Base-by-base conservation (phyloP, 192 early-diverging fungal species). In the Coemansia sp. region DNA sequence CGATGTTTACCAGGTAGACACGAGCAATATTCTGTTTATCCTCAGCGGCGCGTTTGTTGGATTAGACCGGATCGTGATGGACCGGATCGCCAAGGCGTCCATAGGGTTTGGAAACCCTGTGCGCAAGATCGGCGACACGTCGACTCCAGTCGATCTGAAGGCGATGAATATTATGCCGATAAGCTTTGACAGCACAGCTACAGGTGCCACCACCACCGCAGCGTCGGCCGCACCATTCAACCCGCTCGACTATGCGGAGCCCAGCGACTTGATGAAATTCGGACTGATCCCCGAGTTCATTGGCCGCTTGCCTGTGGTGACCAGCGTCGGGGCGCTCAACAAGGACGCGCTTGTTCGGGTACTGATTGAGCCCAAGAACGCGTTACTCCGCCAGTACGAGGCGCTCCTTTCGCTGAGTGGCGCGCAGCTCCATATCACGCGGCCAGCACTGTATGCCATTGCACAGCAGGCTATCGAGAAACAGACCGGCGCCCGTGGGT, bases 281-380 rank as follows among this genome's bases (percentile, higher is more conserved):
- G 94, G 94, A 2, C 71, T 95, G 30, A 94, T 95, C 56, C 94
- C 94, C 12, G 94, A 95, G 71, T 92, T 95, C 63, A 89, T 95
- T 30, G 93, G 92, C 48, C 82, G 94, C n/a, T 60, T 95, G n/a
- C 94, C 94, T 7, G 88, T 93, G 21, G 63, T 94, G 34, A 91
- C 94, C 18, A 88, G 85, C 52, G 92, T 94, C 9, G 87, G 84
- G 10, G 84, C 85, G 37, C 75, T 95, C 45, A 68, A 72, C 51
- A 83, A 84, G 15, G 85, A 90, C 8, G 90, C 92, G 30, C 75
- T 94, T 42, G 84, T 90, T 1, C 84, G 89, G 1, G 86, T 95
- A 8, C 68, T 95, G 60, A 86, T 87, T 1, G 92, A 95, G 66
- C 94, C 94, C 5, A 88, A 87, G 58, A 94, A 94, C 66, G 88